A percentile compares a stretch with the other conserved stretches of the same genome.
Evolutionary conservation across 139 green algal species (phyloP).

Genomic region (Nannochloris sp.): DNA sequence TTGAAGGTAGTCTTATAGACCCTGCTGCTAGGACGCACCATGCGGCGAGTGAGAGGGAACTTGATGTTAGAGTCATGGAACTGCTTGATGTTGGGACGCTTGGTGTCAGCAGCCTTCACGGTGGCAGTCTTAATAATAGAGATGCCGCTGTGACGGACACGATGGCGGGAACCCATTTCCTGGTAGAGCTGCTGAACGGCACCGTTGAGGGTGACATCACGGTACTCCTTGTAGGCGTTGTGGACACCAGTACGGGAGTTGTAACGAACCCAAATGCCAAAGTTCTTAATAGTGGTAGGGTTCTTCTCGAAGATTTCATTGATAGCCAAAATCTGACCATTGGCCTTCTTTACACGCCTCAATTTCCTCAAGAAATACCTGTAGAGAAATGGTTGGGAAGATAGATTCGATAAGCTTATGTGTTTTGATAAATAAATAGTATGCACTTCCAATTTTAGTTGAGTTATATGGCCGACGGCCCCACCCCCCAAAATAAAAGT

Average conservation of each 20-base stretch:
- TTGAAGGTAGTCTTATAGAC: constrained; percentile 81
- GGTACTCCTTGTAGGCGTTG: constrained; percentile 99
- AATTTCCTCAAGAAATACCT: constrained; percentile 98
- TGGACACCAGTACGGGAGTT: constrained; percentile 90
- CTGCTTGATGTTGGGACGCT: constrained; percentile 86
- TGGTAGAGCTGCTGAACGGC: constrained; percentile 92
- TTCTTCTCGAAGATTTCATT: constrained; percentile 99
- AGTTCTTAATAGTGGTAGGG: constrained; percentile 98
- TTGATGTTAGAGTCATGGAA: constrained; percentile 94
- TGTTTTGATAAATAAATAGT: neutral
- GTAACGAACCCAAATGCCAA: constrained; percentile 97
- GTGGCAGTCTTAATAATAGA: constrained; percentile 96
- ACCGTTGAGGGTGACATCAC: constrained; percentile 96
- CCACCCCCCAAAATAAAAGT: no score
- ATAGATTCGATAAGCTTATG: neutral
- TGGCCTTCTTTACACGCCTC: constrained; percentile 97
- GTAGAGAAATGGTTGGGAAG: neutral
- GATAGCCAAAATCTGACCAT: constrained; percentile 93
- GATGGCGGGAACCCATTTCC: constrained; percentile 96
- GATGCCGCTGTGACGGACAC: constrained; percentile 71
- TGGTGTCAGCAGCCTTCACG: constrained; percentile 68
- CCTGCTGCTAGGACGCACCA: constrained; percentile 39
- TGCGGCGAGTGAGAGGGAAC: constrained; percentile 81
- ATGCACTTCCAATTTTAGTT: no score
- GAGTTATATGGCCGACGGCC: no score